Evolutionary conservation across 163 green algal genomes (phyloP).

Genomic region (Scenedesmus sp.): DNA sequence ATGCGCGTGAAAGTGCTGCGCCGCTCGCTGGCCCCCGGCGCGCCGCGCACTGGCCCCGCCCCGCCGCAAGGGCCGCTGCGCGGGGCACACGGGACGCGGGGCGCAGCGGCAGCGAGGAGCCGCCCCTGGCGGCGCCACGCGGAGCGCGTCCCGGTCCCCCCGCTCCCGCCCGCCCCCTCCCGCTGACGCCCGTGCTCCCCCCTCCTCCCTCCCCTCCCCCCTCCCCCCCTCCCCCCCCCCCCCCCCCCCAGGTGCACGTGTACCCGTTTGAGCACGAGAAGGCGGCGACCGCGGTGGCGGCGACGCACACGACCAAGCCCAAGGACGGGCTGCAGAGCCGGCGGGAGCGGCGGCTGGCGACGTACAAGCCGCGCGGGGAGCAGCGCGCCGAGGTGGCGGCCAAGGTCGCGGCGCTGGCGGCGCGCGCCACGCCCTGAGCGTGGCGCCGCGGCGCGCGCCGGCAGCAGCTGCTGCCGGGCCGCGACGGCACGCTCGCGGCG

Average conservation of each 20-base stretch:
- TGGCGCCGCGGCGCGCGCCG: too few relatives aligned
- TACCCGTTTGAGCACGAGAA: conserved; percentile 64
- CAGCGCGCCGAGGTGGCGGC: conserved; percentile 27
- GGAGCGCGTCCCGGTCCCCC: too few relatives aligned
- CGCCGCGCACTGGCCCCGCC: too few relatives aligned
- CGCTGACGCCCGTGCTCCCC: neutral
- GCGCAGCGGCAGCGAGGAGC: too few relatives aligned
- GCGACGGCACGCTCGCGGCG: neutral
- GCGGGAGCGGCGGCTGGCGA: conserved; percentile 49
- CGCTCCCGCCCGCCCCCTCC: neutral
- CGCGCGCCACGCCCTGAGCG: conserved; percentile 23
- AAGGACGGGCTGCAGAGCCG: conserved; percentile 55
- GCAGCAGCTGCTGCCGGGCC: neutral
- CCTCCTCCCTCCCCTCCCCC: neutral
- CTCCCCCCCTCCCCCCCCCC: too few relatives aligned
- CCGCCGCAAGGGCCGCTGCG: too few relatives aligned
- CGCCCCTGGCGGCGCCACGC: too few relatives aligned
- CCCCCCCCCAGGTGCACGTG: conserved; percentile 42
- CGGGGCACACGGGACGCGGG: too few relatives aligned
- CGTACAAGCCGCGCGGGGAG: conserved; percentile 48
- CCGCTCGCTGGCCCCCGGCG: too few relatives aligned
- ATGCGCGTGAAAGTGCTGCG: too few relatives aligned
- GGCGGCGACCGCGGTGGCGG: conserved; percentile 46
- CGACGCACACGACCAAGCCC: conserved; percentile 62
- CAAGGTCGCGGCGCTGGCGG: conserved; percentile 25